Percentiles rank a stretch among this genome's conserved stretches.
Evolutionary conservation across 2,329 filamentous ascomycete genomes (phyloP).

Genomic region (Epichloe scottii): DNA sequence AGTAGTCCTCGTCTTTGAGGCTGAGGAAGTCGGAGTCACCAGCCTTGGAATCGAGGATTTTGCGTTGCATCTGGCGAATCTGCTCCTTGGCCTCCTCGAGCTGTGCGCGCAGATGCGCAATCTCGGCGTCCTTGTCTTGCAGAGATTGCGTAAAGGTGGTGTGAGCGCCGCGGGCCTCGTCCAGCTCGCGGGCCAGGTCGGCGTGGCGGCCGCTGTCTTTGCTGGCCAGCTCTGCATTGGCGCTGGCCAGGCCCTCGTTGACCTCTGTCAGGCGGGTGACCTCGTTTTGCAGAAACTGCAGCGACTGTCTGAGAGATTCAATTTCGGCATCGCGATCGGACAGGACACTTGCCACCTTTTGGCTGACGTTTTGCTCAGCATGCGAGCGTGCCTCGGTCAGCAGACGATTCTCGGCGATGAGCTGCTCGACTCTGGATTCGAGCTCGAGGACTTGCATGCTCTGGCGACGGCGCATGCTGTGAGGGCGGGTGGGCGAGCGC

Average conservation of each 20-base stretch:
- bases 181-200: constrained; percentile 54
- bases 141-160: constrained; percentile 50
- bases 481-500: constrained; percentile 82
- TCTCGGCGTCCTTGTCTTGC: constrained; percentile 74
- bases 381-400: constrained; percentile 61
- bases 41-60: constrained; percentile 47
- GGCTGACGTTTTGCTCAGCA: constrained; percentile 53
- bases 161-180: constrained; percentile 52
- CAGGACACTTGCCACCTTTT: constrained; percentile 56
- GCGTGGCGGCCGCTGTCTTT: constrained; percentile 64
- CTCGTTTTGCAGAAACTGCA: constrained; percentile 73
- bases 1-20: constrained; percentile 83
- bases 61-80: constrained; percentile 37
- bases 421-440: constrained; percentile 71
- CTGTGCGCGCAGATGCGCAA: constrained; percentile 64
- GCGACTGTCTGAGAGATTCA: constrained; percentile 62
- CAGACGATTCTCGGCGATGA: constrained; percentile 71
- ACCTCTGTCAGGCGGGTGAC: constrained; percentile 68
- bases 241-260: constrained; percentile 66
- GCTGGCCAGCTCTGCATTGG: constrained; percentile 63
- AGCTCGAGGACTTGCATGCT: constrained; percentile 96
- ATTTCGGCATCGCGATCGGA: constrained; percentile 81
- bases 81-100: constrained; percentile 58
- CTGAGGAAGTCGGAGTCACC: constrained; percentile 62
- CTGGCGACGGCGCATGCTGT: constrained; percentile 91